Conservation (phyloP, 2,329 filamentous ascomycete species). For the Bipolaris cookei region DNA sequence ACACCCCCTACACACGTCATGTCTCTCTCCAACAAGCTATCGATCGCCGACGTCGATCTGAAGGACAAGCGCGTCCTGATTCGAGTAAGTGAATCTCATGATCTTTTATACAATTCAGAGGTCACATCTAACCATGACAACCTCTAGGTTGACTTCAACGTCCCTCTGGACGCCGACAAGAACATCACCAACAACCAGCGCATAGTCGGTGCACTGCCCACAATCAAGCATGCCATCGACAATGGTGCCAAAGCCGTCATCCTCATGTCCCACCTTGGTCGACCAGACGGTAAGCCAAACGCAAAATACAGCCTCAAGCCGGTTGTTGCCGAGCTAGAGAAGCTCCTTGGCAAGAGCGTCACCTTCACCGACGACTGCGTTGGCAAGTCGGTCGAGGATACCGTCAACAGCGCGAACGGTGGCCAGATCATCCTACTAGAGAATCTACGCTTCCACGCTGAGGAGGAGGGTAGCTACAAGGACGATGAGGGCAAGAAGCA, state of each 20-base stretch:
- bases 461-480: slow-evolving; percentile 97
- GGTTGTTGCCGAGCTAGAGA: slow-evolving; percentile 89
- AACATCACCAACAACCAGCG: slow-evolving; percentile 98
- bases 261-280: slow-evolving; percentile 98
- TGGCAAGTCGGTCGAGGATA: slow-evolving; percentile 85
- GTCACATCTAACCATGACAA: slow-evolving; percentile 16
- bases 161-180: slow-evolving; percentile 90
- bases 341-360: slow-evolving; percentile 83
- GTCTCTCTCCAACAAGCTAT: slow-evolving; percentile 99
- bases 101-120: slow-evolving; percentile 19
- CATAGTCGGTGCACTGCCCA: slow-evolving; percentile 92
- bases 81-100: slow-evolving; percentile 68
- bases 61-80: slow-evolving; percentile 99
- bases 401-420: slow-evolving; percentile 79
- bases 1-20: slow-evolving; percentile 58
- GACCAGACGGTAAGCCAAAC: slow-evolving; percentile 88
- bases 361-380: slow-evolving; percentile 91
- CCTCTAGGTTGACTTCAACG: slow-evolving; percentile 96
- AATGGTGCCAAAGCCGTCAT: slow-evolving; percentile 90
- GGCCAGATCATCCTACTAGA: slow-evolving; percentile 90
- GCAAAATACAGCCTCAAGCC: slow-evolving; percentile 94
- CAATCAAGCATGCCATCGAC: slow-evolving; percentile 92
- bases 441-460: slow-evolving; percentile 97
- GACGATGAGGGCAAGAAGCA: slow-evolving; percentile 94
- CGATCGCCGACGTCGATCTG: slow-evolving; percentile 93